phyloP scores from a whole-genome alignment of 2,329 filamentous ascomycete genomes.

The Penicillium brasilianum region DNA sequence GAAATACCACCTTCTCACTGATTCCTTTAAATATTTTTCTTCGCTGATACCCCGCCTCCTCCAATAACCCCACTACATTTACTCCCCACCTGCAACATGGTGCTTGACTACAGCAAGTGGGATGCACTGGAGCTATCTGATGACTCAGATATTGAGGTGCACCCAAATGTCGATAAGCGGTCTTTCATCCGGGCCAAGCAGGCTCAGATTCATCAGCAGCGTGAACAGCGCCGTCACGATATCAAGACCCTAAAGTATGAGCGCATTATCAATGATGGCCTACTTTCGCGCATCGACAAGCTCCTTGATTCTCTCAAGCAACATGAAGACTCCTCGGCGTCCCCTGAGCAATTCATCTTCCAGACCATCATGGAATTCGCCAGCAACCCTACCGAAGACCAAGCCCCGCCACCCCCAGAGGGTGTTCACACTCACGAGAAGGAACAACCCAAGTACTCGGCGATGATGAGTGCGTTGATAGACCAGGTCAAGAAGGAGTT shows the following conservation, averaged over 20 bases:
- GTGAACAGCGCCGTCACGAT: slow-evolving; percentile 80
- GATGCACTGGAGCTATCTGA: slow-evolving; percentile 94
- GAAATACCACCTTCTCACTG: background rate
- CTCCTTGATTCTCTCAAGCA: slow-evolving; percentile 76
- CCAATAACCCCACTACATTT: slow-evolving; percentile 4
- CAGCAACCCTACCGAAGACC: slow-evolving; percentile 71
- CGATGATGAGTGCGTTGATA: slow-evolving; percentile 97
- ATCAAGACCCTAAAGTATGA: slow-evolving; percentile 91
- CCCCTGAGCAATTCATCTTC: slow-evolving; percentile 83
- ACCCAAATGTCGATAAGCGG: slow-evolving; percentile 97
- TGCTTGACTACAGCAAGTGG: slow-evolving; percentile 69
- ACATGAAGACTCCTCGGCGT: slow-evolving; percentile 69
- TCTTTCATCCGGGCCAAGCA: slow-evolving; percentile 99
- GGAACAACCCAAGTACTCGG: slow-evolving; percentile 82
- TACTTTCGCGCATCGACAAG: slow-evolving; percentile 80
- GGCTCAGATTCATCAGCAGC: slow-evolving; percentile 92
- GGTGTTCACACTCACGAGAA: slow-evolving; percentile 78
- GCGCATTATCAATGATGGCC: slow-evolving; percentile 87
- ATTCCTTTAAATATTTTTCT: background rate
- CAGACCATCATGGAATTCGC: slow-evolving; percentile 84
- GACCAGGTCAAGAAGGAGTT: slow-evolving; percentile 90
- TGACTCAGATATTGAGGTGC: slow-evolving; percentile 96
- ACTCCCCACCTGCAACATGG: slow-evolving; percentile 46
- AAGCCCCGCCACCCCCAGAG: slow-evolving; percentile 75
- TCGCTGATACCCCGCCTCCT: slow-evolving; percentile 28